phyloP scores from a whole-genome alignment of 306 rosid species.

The Dalbergia cochinchinensis region DNA sequence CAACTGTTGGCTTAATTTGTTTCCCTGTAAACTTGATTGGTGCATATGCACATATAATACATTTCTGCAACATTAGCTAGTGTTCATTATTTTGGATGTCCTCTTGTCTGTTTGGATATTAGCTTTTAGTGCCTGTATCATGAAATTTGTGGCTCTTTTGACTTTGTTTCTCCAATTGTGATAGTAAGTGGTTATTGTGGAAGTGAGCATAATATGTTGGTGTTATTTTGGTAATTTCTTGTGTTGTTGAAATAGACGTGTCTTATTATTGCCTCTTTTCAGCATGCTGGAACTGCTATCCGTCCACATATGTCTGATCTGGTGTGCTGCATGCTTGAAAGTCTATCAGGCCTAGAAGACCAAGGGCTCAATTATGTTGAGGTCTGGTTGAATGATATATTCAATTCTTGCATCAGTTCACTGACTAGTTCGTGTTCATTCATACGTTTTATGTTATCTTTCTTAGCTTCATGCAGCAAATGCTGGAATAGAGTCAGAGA shows the following conservation, averaged over 20 bases:
- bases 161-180: conserved; percentile 30
- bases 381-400: conserved; percentile 62
- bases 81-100: conserved; percentile 16
- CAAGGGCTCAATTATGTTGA: conserved; percentile 93
- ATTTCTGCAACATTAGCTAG: conserved; percentile 1
- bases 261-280: conserved; percentile 41
- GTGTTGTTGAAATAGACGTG: conserved; percentile 20
- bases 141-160: conserved; percentile 36
- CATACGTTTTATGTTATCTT: conserved; percentile 35
- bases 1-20: conserved; percentile 34
- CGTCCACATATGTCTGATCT: conserved; percentile 88
- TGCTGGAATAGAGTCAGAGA: conserved; percentile 88
- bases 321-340: conserved; percentile 98
- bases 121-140: conserved; percentile 22
- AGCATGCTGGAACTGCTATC: conserved; percentile 95
- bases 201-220: conserved; percentile 31
- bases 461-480: conserved; percentile 90
- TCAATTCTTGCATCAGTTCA: conserved; percentile 32
- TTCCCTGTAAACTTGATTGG: conserved; percentile 24
- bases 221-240: conserved; percentile 19
- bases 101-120: neutral
- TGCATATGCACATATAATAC: neutral
- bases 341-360: conserved; percentile 97
- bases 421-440: conserved; percentile 25
- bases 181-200: conserved; percentile 22